Evolutionary conservation across 768 basidiomycete species (phyloP).

Genomic region (Phaeotremella skinneri): DNA sequence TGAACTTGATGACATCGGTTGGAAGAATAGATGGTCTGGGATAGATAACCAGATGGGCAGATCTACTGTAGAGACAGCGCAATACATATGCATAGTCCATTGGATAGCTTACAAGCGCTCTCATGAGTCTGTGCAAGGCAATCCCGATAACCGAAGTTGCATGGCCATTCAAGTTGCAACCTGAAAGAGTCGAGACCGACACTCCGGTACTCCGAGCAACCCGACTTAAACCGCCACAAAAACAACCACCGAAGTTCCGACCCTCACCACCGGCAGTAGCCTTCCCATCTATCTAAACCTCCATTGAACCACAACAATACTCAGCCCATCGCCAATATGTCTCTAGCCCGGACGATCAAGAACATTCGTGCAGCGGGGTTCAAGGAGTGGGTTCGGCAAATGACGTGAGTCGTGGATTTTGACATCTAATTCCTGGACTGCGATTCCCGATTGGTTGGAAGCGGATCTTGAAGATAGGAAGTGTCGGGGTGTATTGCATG

Average conservation of each 20-base stretch:
- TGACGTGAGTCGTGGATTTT: slow-evolving; percentile 42
- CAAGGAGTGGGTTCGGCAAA: slow-evolving; percentile 81
- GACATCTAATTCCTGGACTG: background rate
- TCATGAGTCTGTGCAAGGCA: too few relatives aligned
- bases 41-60: too few relatives aligned
- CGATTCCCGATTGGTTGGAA: background rate
- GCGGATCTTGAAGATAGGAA: background rate
- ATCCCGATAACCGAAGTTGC: too few relatives aligned
- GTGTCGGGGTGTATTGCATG: background rate
- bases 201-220: too few relatives aligned
- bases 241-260: slow-evolving; percentile 4
- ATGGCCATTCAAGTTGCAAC: too few relatives aligned
- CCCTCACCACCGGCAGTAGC: background rate
- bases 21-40: too few relatives aligned
- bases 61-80: too few relatives aligned
- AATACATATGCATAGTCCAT: too few relatives aligned
- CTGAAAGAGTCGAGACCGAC: too few relatives aligned
- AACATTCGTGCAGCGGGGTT: slow-evolving; percentile 72
- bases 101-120: too few relatives aligned
- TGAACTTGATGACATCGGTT: too few relatives aligned
- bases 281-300: background rate
- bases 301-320: background rate
- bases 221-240: too few relatives aligned
- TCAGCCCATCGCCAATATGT: slow-evolving; percentile 64
- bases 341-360: slow-evolving; percentile 71